These are phyloP conservation scores for Beauveria sp. DNA, from an alignment of 2,329 filamentous ascomycete genomes.

Conservation along the genomic window DNA sequence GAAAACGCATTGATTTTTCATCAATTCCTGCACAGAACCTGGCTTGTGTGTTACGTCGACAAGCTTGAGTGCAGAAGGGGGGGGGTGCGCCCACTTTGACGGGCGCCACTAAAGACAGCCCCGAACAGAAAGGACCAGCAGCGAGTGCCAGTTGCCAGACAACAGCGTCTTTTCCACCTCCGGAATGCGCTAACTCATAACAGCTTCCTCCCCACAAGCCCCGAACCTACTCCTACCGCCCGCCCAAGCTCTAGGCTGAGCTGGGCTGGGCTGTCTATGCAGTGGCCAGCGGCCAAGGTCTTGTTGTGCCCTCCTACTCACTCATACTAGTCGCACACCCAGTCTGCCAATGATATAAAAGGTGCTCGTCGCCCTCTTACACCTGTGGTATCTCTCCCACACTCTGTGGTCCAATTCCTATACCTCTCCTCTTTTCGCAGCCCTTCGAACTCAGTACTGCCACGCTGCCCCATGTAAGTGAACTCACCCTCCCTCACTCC, in stretches of 20 bases:
- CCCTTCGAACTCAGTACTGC: neutral
- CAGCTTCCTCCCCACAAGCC: too few relatives aligned
- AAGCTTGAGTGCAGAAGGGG: neutral
- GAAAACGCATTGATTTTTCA: neutral
- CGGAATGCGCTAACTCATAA: too few relatives aligned
- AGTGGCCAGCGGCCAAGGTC: too few relatives aligned
- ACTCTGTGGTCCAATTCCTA: neutral
- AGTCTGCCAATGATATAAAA: conserved; percentile 5
- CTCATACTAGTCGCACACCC: conserved; percentile 6
- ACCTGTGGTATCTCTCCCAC: neutral
- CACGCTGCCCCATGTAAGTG: neutral
- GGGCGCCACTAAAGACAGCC: neutral
- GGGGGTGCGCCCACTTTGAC: neutral
- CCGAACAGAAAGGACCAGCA: too few relatives aligned
- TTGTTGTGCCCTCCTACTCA: neutral
- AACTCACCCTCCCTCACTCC: neutral
- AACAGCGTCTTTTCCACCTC: too few relatives aligned
- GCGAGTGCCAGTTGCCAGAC: too few relatives aligned
- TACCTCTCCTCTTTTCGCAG: neutral
- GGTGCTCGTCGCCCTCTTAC: neutral
- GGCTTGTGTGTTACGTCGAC: neutral
- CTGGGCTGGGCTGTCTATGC: neutral
- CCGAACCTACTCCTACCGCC: too few relatives aligned
- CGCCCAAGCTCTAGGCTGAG: too few relatives aligned
- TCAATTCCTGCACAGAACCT: neutral